Conservation (phyloP, 345 rosid genomes). For the Moricandia arvensis region DNA sequence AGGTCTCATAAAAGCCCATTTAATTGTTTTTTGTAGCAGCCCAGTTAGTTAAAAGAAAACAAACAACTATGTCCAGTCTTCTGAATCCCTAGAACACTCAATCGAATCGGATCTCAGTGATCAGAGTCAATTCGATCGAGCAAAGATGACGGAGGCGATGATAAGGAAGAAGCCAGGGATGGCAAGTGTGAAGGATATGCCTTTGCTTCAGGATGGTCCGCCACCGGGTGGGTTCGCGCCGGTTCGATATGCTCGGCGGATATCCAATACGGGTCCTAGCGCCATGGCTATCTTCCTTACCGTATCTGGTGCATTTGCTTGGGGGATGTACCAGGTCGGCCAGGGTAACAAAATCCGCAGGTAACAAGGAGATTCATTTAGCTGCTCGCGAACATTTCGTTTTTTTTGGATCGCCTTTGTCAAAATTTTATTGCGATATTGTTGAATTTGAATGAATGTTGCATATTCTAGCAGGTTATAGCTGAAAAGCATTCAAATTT, state of each 20-base stretch:
- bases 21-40: slow-evolving; percentile 4
- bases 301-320: slow-evolving; percentile 79
- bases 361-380: slow-evolving; percentile 33
- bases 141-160: slow-evolving; percentile 88
- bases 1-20: too few species aligned
- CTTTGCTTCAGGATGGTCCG: slow-evolving; percentile 93
- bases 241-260: slow-evolving; percentile 89
- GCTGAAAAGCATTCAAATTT: background rate
- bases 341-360: slow-evolving; percentile 95
- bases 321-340: slow-evolving; percentile 99
- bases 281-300: slow-evolving; percentile 86
- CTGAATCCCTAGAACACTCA: too few species aligned
- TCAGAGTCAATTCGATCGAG: slow-evolving; percentile 9
- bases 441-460: background rate
- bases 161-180: slow-evolving; percentile 98
- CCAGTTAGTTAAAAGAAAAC: background rate
- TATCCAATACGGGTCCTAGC: slow-evolving; percentile 92
- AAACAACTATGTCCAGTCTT: background rate
- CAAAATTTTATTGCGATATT: background rate
- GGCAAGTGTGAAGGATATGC: slow-evolving; percentile 99
- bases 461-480: background rate
- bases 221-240: slow-evolving; percentile 98
- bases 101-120: slow-evolving; percentile 8
- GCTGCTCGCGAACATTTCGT: background rate
- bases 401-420: background rate